Evolutionary conservation across 805 yeast species (phyloP), one percentile per base, ranked within the genome.

Genomic region (Starmerella gropengiesseri): DNA sequence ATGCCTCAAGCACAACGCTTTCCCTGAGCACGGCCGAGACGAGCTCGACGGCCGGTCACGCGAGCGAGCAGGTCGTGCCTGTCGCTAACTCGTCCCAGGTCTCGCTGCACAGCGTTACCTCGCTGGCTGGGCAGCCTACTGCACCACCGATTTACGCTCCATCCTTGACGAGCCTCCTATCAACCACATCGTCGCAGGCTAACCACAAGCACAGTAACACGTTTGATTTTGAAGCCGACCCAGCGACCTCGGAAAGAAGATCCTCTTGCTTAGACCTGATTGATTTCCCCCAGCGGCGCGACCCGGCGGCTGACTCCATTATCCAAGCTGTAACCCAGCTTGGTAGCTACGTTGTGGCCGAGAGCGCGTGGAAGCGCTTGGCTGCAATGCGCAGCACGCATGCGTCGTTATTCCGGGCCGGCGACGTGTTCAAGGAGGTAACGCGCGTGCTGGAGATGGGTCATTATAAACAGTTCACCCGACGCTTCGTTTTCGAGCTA

Each of bases 401-500:
- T 43, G 77, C 78, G 1, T 65, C 66, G 7, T 57, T 69, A 22
- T 77, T 83, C 59, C 75, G 71, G 35, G 70, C 69, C 42, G 70
- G 74, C 11, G 71, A 66, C 2, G 60, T 81, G 40, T 75, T 81
- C 55, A 66, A 57, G 58, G 69, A 67, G 55, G 75, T 65, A 39
- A 65, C 67, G 60, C 67, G 62, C 42, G 68, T 65, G 53, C 69
- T 68, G 69, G 81, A 67, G 51, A 65, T 59, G 57, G 85, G 62
- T 66, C 70, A 69, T 37, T 81, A 75, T 59, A 73, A 78, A 49
- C 75, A 73, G 40, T 73, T 74, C 4, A 75, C 74, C 16, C 64
- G 94, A 28, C 68, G 74, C 49, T 79, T 77, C 54, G 63, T 85
- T 13, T 70, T 78, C 53, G 87, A 78, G 32, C 62, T 81, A 41